Base-by-base conservation (phyloP, 192 early-diverging fungal genomes). In the Ambispora gerdemannii region DNA sequence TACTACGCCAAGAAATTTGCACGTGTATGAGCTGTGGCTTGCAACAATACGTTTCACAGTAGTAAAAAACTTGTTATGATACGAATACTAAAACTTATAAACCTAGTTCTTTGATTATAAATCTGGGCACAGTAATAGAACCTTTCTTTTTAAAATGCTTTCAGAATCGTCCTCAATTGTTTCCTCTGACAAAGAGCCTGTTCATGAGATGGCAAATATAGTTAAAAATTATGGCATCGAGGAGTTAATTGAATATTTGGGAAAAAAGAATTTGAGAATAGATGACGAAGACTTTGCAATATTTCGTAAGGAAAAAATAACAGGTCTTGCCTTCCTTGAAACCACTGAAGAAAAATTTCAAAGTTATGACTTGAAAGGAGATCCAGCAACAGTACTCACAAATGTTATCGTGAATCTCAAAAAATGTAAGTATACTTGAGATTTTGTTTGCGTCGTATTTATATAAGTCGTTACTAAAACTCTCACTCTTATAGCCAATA, bases 51-150 rank as follows among this genome's bases (percentile, higher is more conserved):
- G n/a, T n/a, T n/a, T n/a, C n/a, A n/a, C n/a, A n/a, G n/a, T n/a
- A n/a, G n/a, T n/a, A n/a, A n/a, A n/a, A n/a, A n/a, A n/a, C n/a
- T n/a, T n/a, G n/a, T n/a, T n/a, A n/a, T n/a, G n/a, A n/a, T n/a
- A n/a, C n/a, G n/a, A n/a, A n/a, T n/a, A n/a, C n/a, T n/a, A n/a
- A n/a, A n/a, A n/a, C n/a, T n/a, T n/a, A n/a, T n/a, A n/a, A n/a
- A n/a, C n/a, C n/a, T n/a, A 61, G 58, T 60, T 28, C 58, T 60
- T 60, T 60, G 58, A 8, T 60, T 60, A 60, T 60, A 60, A 60
- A 60, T 60, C 58, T 28, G 25, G 50, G 50, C 50, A 52, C 25
- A 60, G 27, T 27, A 60, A n/a, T n/a, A n/a, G n/a, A n/a, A n/a
- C n/a, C n/a, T n/a, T n/a, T 11, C 32, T 60, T 28, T 28, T 32